Evolutionary conservation across 129 eudicot genomes (phyloP).

Genomic region (Centrapalus pauciflorus): DNA sequence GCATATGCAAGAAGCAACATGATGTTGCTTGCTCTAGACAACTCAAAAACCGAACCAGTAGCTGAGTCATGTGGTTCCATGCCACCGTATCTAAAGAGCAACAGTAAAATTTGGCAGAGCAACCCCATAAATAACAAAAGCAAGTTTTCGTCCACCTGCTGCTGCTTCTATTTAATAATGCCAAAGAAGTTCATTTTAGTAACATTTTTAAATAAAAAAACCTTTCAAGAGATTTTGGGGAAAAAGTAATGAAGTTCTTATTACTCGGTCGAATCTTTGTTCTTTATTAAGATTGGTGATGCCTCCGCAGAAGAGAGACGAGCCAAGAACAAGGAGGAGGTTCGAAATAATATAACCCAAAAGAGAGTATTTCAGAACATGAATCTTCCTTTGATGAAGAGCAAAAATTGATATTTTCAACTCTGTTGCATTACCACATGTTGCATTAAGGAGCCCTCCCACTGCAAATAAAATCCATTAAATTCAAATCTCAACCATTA

Average conservation of each 20-base stretch:
- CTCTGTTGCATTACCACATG: conserved; percentile 87
- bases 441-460: conserved; percentile 82
- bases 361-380: conserved; percentile 51
- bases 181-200: too few relatives aligned
- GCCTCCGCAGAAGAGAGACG: conserved; percentile 63
- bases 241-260: conserved; percentile 18
- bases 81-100: conserved; percentile 37
- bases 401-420: conserved; percentile 57
- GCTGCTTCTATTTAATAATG: conserved; percentile 35
- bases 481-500: too few relatives aligned
- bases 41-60: conserved; percentile 16
- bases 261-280: conserved; percentile 61
- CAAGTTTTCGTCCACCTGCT: conserved; percentile 72
- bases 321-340: conserved; percentile 67
- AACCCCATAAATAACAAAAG: conserved; percentile 61
- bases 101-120: conserved; percentile 63
- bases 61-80: neutral
- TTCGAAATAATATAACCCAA: conserved; percentile 60
- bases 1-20: conserved; percentile 46
- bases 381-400: conserved; percentile 38
- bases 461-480: too few relatives aligned
- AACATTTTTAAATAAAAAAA: neutral
- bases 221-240: neutral
- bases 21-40: conserved; percentile 52
- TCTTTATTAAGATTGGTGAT: conserved; percentile 54